Conservation (phyloP, 2,329 filamentous ascomycete genomes). For the Plenodomus tracheiphilus region DNA sequence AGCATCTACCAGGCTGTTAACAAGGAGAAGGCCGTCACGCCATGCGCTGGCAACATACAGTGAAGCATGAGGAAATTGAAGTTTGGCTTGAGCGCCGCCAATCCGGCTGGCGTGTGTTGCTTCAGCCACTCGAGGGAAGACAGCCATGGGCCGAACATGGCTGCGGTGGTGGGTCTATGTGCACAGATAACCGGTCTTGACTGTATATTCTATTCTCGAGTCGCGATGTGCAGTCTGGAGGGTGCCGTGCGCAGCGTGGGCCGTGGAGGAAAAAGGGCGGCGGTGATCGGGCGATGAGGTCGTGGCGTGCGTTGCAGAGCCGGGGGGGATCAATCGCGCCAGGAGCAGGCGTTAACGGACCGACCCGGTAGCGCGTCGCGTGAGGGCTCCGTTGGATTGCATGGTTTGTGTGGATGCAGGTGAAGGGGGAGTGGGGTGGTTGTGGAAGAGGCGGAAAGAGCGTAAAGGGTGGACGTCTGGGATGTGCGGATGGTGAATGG, state of each 20-base stretch:
- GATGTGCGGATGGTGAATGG: background rate
- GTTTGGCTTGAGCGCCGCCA: constrained; percentile 54
- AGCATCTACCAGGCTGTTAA: constrained; percentile 59
- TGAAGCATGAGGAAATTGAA: constrained; percentile 83
- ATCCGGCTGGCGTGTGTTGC: constrained; percentile 24
- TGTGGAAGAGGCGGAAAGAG: background rate
- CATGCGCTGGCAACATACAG: constrained; percentile 54
- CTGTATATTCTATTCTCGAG: background rate
- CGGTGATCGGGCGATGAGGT: constrained; percentile 7
- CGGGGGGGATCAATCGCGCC: constrained; percentile 2
- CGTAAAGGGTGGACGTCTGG: background rate
- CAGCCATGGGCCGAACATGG: constrained; percentile 40
- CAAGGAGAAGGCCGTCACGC: background rate
- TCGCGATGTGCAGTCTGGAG: too few relatives aligned
- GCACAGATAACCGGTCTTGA: background rate
- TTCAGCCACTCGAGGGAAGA: constrained; percentile 33
- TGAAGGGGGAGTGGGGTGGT: background rate
- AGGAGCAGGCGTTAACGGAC: constrained; percentile 21
- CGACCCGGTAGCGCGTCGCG: constrained; percentile 22
- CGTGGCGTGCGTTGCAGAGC: background rate
- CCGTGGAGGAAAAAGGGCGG: background rate
- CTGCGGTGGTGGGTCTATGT: constrained; percentile 4
- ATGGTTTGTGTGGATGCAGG: constrained; percentile 9
- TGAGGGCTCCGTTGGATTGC: constrained; percentile 9
- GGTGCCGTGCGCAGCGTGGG: background rate